These are phyloP conservation scores for Lodderomyces oxycetoniae DNA, from an alignment of 1,139 yeast species.

Conservation along the genomic window DNA sequence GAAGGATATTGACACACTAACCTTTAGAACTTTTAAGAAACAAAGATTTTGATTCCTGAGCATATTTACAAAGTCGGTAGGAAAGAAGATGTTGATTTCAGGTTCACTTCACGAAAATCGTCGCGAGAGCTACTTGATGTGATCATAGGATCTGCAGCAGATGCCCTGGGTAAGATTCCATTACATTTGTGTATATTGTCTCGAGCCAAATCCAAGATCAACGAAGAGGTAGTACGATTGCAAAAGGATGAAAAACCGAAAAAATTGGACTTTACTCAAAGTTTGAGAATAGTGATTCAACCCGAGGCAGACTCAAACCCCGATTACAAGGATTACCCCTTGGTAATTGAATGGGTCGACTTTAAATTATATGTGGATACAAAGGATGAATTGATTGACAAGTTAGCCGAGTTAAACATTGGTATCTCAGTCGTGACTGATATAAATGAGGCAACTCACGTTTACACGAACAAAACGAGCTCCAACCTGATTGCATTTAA, in stretches of 20 bases:
- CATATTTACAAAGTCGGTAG: slow-evolving; percentile 28
- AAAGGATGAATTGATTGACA: neutral
- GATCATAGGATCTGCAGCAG: slow-evolving; percentile 15
- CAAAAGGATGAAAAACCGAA: slow-evolving; percentile 17
- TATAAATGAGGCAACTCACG: slow-evolving; percentile 24
- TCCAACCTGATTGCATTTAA: slow-evolving; percentile 14
- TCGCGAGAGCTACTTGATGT: slow-evolving; percentile 29
- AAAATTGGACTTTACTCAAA: slow-evolving; percentile 16
- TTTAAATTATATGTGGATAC: slow-evolving; percentile 15
- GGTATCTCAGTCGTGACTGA: slow-evolving; percentile 23
- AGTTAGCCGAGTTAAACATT: neutral
- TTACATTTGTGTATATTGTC: slow-evolving; percentile 24
- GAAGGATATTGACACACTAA: no score
- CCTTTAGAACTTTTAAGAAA: slow-evolving; percentile 4
- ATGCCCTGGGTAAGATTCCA: no score
- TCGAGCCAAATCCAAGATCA: slow-evolving; percentile 28
- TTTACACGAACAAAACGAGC: slow-evolving; percentile 8
- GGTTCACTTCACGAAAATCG: slow-evolving; percentile 18
- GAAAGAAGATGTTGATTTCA: slow-evolving; percentile 19
- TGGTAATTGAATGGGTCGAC: slow-evolving; percentile 23
- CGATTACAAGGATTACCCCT: slow-evolving; percentile 13
- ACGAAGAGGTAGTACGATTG: slow-evolving; percentile 24
- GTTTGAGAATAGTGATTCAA: slow-evolving; percentile 16
- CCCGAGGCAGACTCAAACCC: neutral
- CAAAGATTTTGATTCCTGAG: slow-evolving; percentile 17